Percentiles rank a stretch among this genome's conserved stretches.
Evolutionary conservation across 495 filamentous ascomycete species (phyloP).

Genomic region (Neurospora hispaniola): DNA sequence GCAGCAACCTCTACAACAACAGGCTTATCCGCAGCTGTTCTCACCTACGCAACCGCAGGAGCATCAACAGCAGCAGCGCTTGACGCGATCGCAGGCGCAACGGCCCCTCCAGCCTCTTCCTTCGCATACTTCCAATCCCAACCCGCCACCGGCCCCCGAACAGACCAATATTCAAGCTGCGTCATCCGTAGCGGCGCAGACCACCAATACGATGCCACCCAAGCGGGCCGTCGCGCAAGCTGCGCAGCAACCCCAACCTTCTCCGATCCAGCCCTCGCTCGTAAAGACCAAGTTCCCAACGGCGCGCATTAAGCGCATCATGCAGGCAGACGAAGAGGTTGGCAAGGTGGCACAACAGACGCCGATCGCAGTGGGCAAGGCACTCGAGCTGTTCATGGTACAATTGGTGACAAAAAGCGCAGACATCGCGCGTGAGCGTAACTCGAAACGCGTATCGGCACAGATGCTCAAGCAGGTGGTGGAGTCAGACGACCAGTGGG

Average conservation of each 20-base stretch:
- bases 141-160: neutral
- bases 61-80: conserved; percentile 5
- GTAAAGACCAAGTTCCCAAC: conserved; percentile 96
- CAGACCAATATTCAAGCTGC: neutral
- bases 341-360: conserved; percentile 97
- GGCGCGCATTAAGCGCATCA: conserved; percentile 96
- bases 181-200: neutral
- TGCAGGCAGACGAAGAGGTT: conserved; percentile 99
- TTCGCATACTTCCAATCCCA: neutral
- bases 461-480: conserved; percentile 87
- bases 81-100: neutral
- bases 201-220: conserved; percentile 27
- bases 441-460: conserved; percentile 80
- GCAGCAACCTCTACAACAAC: conserved; percentile 9
- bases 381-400: conserved; percentile 96
- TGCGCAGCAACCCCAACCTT: conserved; percentile 4
- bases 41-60: neutral
- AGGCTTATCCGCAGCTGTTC: conserved; percentile 5
- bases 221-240: conserved; percentile 26
- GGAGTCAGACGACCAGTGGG: conserved; percentile 73
- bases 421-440: conserved; percentile 66
- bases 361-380: conserved; percentile 89
- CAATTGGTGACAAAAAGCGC: conserved; percentile 79
- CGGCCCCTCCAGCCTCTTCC: neutral
- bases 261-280: conserved; percentile 45